Percentiles rank a stretch among this genome's conserved stretches.
These are phyloP conservation scores for Jaenimonas drosophilae DNA, from an alignment of 208 protist genomes.

Conservation along the genomic window DNA sequence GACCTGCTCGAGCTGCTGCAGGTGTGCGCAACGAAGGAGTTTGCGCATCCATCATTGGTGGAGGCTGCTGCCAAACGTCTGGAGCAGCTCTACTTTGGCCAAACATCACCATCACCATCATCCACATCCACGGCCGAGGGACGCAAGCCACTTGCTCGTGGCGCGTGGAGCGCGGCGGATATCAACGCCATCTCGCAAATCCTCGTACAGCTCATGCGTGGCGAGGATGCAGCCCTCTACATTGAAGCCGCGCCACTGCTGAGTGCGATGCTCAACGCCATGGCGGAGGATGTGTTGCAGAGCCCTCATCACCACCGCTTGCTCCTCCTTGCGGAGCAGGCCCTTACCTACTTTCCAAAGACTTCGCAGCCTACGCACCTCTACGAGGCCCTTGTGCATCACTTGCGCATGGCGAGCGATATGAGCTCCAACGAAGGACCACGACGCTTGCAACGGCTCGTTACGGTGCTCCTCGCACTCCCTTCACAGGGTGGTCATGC, in stretches of 20 bases:
- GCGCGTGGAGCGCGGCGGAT: too few relatives aligned
- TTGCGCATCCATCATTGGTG: constrained; percentile 59
- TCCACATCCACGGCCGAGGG: too few relatives aligned
- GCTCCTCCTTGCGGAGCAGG: constrained; percentile 18
- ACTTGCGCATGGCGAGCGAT: constrained; percentile 39
- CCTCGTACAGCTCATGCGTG: too few relatives aligned
- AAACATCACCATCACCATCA: too few relatives aligned
- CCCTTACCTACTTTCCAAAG: constrained; percentile 26
- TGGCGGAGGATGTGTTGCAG: constrained; percentile 10
- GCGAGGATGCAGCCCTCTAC: constrained; percentile 20
- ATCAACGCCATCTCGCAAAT: too few relatives aligned
- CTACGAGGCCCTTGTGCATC: constrained; percentile 25
- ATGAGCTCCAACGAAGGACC: constrained; percentile 29
- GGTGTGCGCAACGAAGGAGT: constrained; percentile 41
- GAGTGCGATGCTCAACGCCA: not conserved
- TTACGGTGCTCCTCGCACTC: constrained; percentile 41
- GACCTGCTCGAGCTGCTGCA: constrained; percentile 46
- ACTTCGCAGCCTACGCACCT: constrained; percentile 22
- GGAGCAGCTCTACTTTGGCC: constrained; percentile 26
- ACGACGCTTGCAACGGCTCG: constrained; percentile 14
- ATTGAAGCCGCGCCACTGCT: not conserved
- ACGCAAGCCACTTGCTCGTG: too few relatives aligned
- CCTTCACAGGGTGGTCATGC: constrained; percentile 36
- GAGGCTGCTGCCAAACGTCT: constrained; percentile 28
- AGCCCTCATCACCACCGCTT: constrained; percentile 21